These are phyloP conservation scores for Knoxia roxburghii DNA, from an alignment of 257 asterid species.

Conservation along the genomic window DNA sequence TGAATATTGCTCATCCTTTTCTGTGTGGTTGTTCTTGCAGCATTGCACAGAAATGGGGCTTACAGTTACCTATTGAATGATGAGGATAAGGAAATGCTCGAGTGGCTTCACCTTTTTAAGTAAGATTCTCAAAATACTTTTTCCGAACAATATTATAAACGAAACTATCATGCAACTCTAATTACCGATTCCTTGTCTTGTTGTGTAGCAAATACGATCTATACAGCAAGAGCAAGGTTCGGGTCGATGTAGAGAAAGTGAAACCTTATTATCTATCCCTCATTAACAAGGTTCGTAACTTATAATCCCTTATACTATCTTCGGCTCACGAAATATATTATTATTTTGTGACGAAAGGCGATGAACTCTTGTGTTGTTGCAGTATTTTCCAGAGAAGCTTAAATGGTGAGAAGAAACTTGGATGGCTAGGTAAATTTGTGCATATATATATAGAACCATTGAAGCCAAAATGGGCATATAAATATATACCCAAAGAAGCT, in stretches of 20 bases:
- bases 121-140: constrained; percentile 2
- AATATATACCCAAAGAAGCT: neutral
- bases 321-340: no score
- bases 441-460: neutral
- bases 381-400: constrained; percentile 23
- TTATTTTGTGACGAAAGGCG: no score
- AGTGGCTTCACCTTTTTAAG: constrained; percentile 22
- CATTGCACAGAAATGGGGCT: constrained; percentile 19
- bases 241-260: constrained; percentile 23
- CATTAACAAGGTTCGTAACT: constrained; percentile 15
- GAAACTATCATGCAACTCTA: neutral
- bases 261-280: constrained; percentile 23
- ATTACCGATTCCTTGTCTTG: neutral
- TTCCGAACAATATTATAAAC: no score
- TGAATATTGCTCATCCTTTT: no score
- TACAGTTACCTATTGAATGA: constrained; percentile 20
- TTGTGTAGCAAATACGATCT: constrained; percentile 21
- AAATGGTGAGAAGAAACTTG: constrained; percentile 15
- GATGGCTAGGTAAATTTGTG: neutral
- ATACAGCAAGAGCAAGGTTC: constrained; percentile 20
- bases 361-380: constrained; percentile 5
- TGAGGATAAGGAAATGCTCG: constrained; percentile 18
- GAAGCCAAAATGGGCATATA: no score
- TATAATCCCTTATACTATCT: neutral
- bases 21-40: neutral